These are phyloP conservation scores for Trichocomaceae sp. DNA, from an alignment of 2,329 filamentous ascomycete species.

Conservation along the genomic window DNA sequence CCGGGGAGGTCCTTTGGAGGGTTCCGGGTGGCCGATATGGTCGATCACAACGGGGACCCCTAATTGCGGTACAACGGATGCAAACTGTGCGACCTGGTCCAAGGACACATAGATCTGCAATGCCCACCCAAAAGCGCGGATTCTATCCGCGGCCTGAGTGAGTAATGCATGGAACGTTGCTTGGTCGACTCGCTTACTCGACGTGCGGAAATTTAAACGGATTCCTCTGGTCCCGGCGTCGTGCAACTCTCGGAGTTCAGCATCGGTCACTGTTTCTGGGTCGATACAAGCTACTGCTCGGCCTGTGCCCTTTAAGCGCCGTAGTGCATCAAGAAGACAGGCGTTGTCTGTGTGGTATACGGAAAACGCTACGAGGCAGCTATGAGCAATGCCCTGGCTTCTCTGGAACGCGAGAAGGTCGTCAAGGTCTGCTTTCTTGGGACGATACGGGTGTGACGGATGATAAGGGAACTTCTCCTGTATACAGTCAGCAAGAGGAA, in stretches of 20 bases:
- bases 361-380: constrained; percentile 50
- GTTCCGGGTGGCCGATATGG: constrained; percentile 9
- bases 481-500: background rate
- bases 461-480: constrained; percentile 7
- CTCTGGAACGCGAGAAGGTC: constrained; percentile 8
- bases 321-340: constrained; percentile 51
- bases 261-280: constrained; percentile 32
- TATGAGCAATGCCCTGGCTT: constrained; percentile 6
- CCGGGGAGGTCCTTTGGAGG: background rate
- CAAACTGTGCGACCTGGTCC: constrained; percentile 11
- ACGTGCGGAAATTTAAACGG: constrained; percentile 47
- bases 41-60: constrained; percentile 6
- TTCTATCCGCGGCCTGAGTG: background rate
- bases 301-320: constrained; percentile 33
- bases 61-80: constrained; percentile 2
- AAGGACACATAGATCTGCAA: constrained; percentile 5
- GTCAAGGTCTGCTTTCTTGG: constrained; percentile 8
- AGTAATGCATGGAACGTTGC: background rate
- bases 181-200: background rate
- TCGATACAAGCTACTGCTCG: constrained; percentile 55
- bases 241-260: constrained; percentile 50
- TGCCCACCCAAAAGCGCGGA: constrained; percentile 3
- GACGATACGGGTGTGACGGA: constrained; percentile 4
- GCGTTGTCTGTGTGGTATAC: constrained; percentile 58
- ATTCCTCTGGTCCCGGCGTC: constrained; percentile 53